These are phyloP conservation scores for Podospora pseudoanserina DNA, from an alignment of 495 filamentous ascomycete genomes.

Conservation along the genomic window DNA sequence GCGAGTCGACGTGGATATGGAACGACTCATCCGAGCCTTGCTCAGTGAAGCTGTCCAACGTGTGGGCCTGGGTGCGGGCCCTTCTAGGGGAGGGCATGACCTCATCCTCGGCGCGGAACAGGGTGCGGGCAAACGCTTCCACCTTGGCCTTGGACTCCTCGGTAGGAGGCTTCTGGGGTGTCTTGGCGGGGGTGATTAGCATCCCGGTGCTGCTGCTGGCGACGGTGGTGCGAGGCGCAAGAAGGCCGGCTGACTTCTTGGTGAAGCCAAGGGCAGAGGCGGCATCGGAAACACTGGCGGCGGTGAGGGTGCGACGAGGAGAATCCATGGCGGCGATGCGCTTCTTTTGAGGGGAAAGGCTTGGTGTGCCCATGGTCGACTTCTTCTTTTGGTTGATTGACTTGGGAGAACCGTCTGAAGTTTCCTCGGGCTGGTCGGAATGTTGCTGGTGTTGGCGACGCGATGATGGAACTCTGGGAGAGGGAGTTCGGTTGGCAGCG, in stretches of 20 bases:
- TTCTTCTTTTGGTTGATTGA: conserved; percentile 17
- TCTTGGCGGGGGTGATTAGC: conserved; percentile 88
- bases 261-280: conserved; percentile 35
- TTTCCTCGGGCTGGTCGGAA: conserved; percentile 24
- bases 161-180: conserved; percentile 68
- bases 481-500: conserved; percentile 39
- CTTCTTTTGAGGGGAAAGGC: conserved; percentile 54
- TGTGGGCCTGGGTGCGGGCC: conserved; percentile 52
- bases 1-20: conserved; percentile 83
- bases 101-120: conserved; percentile 61
- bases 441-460: not conserved
- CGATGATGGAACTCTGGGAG: conserved; percentile 38
- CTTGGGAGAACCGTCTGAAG: conserved; percentile 30
- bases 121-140: conserved; percentile 63
- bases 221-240: conserved; percentile 1
- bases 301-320: conserved; percentile 39
- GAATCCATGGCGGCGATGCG: conserved; percentile 32
- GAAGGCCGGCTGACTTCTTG: not conserved
- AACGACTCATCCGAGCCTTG: conserved; percentile 54
- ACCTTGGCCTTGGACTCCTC: conserved; percentile 51
- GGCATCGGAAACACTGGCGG: conserved; percentile 34
- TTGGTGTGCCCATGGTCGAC: conserved; percentile 39
- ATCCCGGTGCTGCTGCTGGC: conserved; percentile 41
- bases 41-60: conserved; percentile 68
- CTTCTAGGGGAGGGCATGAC: conserved; percentile 58